A percentile compares a stretch with the other conserved stretches of the same genome.
phyloP scores from a whole-genome alignment of 495 filamentous ascomycete genomes.

The Lasiosphaeria hispida region DNA sequence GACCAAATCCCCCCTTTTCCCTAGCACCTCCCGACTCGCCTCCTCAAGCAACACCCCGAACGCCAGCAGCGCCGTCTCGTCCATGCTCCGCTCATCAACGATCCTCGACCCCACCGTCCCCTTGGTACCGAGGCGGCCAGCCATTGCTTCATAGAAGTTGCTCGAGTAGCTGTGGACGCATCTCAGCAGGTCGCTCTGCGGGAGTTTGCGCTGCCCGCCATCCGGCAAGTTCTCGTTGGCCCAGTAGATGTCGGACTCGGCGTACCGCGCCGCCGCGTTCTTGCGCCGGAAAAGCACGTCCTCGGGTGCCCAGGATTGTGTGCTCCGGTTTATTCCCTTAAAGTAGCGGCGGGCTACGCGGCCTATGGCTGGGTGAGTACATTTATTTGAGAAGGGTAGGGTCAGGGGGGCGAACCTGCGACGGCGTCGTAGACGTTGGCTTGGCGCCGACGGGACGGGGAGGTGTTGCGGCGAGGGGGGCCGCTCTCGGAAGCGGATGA shows the following conservation, averaged over 20 bases:
- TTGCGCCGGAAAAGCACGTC: constrained; percentile 67
- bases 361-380: constrained; percentile 37
- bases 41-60: constrained; percentile 84
- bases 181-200: constrained; percentile 72
- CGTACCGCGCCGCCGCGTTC: constrained; percentile 60
- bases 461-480: not conserved
- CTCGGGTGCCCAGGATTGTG: constrained; percentile 53
- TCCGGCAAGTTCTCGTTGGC: constrained; percentile 50
- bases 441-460: constrained; percentile 24
- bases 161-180: constrained; percentile 71
- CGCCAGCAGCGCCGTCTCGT: constrained; percentile 80
- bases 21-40: constrained; percentile 59
- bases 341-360: constrained; percentile 26
- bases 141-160: constrained; percentile 61
- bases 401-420: constrained; percentile 54
- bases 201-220: constrained; percentile 47
- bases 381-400: constrained; percentile 2
- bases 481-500: constrained; percentile 40
- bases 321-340: no score
- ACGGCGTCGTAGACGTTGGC: constrained; percentile 76
- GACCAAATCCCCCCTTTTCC: constrained; percentile 69
- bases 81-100: constrained; percentile 65
- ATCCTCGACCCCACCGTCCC: constrained; percentile 8
- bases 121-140: constrained; percentile 27
- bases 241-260: constrained; percentile 70